A percentile compares a stretch with the other conserved stretches of the same genome.
Evolutionary conservation across 2,329 filamentous ascomycete genomes (phyloP).

Genomic region (Colletotrichum abscissum): DNA sequence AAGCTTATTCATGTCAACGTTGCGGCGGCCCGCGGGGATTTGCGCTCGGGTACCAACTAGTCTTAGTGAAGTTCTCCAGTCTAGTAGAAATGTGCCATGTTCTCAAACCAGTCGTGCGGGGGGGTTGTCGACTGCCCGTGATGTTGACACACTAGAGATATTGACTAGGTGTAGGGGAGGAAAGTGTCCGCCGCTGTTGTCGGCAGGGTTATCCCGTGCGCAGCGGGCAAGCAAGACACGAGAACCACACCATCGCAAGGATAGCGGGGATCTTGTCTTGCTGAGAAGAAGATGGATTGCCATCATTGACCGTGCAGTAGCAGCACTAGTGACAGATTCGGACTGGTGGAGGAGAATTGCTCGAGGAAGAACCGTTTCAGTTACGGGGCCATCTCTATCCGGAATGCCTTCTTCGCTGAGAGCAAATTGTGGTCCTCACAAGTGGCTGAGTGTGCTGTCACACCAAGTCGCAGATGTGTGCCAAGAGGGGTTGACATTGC

Average conservation of each 20-base stretch:
- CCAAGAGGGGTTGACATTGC: slow-evolving; percentile 20
- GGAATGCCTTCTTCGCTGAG: not conserved
- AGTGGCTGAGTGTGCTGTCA: slow-evolving; percentile 24
- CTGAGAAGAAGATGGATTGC: not conserved
- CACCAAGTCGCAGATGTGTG: slow-evolving; percentile 32
- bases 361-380: slow-evolving; percentile 21
- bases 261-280: not conserved
- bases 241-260: not conserved
- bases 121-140: not conserved
- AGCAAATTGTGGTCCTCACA: not conserved
- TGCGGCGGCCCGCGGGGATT: slow-evolving; percentile 18
- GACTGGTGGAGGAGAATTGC: not conserved
- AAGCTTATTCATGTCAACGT: slow-evolving; percentile 28
- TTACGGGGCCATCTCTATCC: slow-evolving; percentile 1
- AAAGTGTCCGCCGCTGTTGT: not conserved
- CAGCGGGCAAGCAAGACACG: not conserved
- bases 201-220: not conserved
- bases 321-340: slow-evolving; percentile 3
- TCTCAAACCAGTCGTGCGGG: slow-evolving; percentile 20
- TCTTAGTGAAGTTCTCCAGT: not conserved
- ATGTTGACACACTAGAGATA: not conserved
- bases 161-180: not conserved
- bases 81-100: not conserved
- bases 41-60: not conserved
- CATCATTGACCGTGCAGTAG: not conserved